These are phyloP conservation scores for Hyaloperonospora brassicae DNA, from an alignment of 352 stramenopile genomes.

Conservation along the genomic window DNA sequence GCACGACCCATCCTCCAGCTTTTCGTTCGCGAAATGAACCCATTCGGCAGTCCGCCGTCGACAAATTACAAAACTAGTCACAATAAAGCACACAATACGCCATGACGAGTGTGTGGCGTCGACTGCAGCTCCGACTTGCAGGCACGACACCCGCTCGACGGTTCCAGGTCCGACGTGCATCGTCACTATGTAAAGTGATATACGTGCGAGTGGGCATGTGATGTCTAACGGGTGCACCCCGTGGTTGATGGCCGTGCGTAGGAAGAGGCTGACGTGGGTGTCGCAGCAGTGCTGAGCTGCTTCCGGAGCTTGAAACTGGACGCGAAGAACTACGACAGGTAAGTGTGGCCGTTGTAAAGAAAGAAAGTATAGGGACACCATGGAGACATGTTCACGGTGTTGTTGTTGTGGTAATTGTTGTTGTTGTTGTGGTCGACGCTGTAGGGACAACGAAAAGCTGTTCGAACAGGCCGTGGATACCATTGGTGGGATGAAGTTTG, in stretches of 20 bases:
- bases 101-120: constrained; percentile 65
- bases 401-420: background rate
- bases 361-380: background rate
- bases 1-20: too few species aligned
- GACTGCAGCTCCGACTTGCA: constrained; percentile 68
- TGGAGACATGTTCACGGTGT: background rate
- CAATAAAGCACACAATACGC: background rate
- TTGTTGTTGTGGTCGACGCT: constrained; percentile 1
- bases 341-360: background rate
- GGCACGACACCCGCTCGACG: constrained; percentile 71
- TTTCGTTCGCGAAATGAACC: too few species aligned
- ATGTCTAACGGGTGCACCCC: too few species aligned
- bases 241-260: constrained; percentile 16
- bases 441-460: constrained; percentile 57
- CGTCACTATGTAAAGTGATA: background rate
- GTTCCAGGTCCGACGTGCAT: constrained; percentile 48
- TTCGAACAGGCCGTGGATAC: constrained; percentile 67
- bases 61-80: too few species aligned
- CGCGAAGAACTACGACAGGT: constrained; percentile 41
- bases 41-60: too few species aligned
- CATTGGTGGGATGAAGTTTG: constrained; percentile 72
- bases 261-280: constrained; percentile 76
- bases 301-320: constrained; percentile 60
- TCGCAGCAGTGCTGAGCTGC: constrained; percentile 70
- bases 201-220: too few species aligned